Evolutionary conservation across 371 early-diverging fungal species (phyloP), one percentile per base, ranked within the genome.

Genomic region (Mortierella sp.): DNA sequence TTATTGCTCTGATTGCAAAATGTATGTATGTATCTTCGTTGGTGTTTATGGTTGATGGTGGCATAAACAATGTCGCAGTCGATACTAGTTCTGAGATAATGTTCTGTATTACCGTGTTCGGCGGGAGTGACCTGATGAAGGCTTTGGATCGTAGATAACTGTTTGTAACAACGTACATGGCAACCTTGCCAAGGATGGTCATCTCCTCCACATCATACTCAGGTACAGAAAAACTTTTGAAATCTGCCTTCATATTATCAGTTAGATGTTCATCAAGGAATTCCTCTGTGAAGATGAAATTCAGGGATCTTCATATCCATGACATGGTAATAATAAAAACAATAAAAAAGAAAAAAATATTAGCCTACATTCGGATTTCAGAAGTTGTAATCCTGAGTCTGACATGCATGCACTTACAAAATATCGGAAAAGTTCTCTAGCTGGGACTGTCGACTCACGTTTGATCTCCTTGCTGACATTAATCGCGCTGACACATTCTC

Each of bases 231-330:
- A 13, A 9, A 40, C 13, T 40, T n/a, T 59, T 59, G 59, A 35
- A 37, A 19, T 29, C 42, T 13, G 32, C 31, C 13, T 40, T 40
- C 40, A 40, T 40, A 13, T 40, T 13, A 40, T 40, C 40, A 40
- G 66, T 37, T 32, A 66, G 66, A 43, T 66, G 9, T 40, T 66
- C 47, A 40, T 66, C 66, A 31, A 66, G 66, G n/a, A 66, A 66
- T 19, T 26, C 45, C 66, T 65, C 56, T 13, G 66, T 66, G 66
- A 57, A 66, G 32, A 66, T 66, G 22, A 66, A 57, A 56, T 57
- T 66, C 45, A 66, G 66, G 2, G 66, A 66, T 40, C 40, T 40
- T 40, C 13, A 40, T 40, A 40, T 13, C 13, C 40, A 40, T 40
- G 13, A 13, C 40, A 40, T 40, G 6, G 6, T 40, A 40, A 40